These are phyloP conservation scores for Myriosclerotinia scirpicola DNA, from an alignment of 2,329 filamentous ascomycete genomes.

Conservation along the genomic window DNA sequence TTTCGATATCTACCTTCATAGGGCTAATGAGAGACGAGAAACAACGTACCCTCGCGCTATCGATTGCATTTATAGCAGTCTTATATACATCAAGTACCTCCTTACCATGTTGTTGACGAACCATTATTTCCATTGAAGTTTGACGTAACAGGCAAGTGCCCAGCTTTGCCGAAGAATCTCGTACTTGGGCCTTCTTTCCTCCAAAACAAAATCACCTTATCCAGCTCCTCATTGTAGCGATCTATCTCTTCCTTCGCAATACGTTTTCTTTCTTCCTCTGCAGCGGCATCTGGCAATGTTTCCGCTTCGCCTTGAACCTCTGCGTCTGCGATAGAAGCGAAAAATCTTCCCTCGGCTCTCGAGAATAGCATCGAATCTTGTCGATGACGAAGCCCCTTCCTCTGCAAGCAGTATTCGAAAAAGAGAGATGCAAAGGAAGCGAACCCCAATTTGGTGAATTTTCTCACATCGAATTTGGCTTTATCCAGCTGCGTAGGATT, in stretches of 20 bases:
- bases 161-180: background rate
- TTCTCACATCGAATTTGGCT: background rate
- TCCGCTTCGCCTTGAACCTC: background rate
- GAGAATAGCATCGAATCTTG: background rate
- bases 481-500: background rate
- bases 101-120: background rate
- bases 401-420: slow-evolving; percentile 1
- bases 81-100: background rate
- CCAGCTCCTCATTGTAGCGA: background rate
- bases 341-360: background rate
- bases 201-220: background rate
- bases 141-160: background rate
- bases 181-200: background rate
- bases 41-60: background rate
- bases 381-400: background rate
- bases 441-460: slow-evolving; percentile 4
- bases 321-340: background rate
- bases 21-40: background rate
- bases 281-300: background rate
- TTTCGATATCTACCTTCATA: too few relatives aligned
- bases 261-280: background rate
- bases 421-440: background rate
- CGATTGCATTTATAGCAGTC: background rate
- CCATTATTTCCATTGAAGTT: background rate
- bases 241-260: too few relatives aligned